phyloP scores from a whole-genome alignment of 352 stramenopile species.

The Hyaloperonospora brassicae region DNA sequence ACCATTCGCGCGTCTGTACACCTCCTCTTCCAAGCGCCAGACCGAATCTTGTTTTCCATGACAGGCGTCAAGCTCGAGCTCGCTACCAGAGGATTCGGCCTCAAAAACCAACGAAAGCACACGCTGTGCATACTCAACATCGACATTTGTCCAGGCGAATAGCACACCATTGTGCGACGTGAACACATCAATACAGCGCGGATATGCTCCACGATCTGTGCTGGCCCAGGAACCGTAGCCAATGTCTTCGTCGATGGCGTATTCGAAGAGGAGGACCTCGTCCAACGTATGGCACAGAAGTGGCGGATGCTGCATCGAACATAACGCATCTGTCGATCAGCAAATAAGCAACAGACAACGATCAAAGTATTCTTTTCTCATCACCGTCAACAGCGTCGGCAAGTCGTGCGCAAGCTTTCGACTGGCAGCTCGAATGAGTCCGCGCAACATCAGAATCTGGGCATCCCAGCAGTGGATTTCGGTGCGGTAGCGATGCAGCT shows the following conservation, averaged over 20 bases:
- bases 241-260: conserved; percentile 50
- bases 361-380: not conserved
- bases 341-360: not conserved
- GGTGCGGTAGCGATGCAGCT: conserved; percentile 39
- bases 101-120: conserved; percentile 27
- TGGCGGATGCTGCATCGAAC: conserved; percentile 22
- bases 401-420: conserved; percentile 49
- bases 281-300: conserved; percentile 68
- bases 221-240: conserved; percentile 48
- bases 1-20: not conserved
- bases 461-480: conserved; percentile 49
- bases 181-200: conserved; percentile 56
- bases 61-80: conserved; percentile 6
- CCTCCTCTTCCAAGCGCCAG: conserved; percentile 19
- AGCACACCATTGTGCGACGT: conserved; percentile 40
- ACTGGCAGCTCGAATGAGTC: conserved; percentile 31
- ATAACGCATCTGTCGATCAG: not conserved
- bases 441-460: conserved; percentile 50
- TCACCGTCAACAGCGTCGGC: conserved; percentile 33
- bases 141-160: conserved; percentile 57
- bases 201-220: conserved; percentile 32
- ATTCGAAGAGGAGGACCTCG: conserved; percentile 70
- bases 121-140: conserved; percentile 45
- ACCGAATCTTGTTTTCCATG: conserved; percentile 8
- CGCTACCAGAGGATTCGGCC: conserved; percentile 1